Base-by-base conservation (phyloP, 495 filamentous ascomycete genomes). In the Sphaerosporella brunnea region DNA sequence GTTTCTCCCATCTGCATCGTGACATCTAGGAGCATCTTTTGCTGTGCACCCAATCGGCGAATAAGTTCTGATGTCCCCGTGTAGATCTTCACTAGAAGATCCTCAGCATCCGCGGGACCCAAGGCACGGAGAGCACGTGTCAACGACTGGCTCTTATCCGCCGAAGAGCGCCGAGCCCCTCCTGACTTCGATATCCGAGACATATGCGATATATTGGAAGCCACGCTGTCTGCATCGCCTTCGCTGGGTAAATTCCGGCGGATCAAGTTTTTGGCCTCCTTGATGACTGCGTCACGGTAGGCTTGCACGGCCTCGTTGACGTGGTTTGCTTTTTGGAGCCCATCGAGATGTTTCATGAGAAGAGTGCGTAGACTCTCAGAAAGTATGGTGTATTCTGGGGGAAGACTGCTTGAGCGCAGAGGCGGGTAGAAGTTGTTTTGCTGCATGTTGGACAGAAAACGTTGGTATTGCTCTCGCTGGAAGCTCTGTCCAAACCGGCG, bases 1-100 rank as follows among this genome's bases (percentile, higher is more conserved):
- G 57, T 61, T 37, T 60, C 58, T 3, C 58, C 58, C 56, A 60
- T 60, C 25, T 48, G 46, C 56, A 86, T 94, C 1, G 86, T 93
- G 26, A 94, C 82, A 61, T 99, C 90, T 15, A 99, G 69, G n/a
- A 99, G 65, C 16, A 96, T 77, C 62, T 99, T 99, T 18, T 87
- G 82, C 56, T 99, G 90, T 2, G 85, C 83, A 30, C 81, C 78
- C 9, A 96, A 64, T 57, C 90, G 73, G 45, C 90, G 72, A 45
- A 96, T 62, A 0, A 82, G 80, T 60, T 99, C 90, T 18, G 88
- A 80, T 20, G 94, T 79, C 3, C 80, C 75, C 3, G 82, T 78
- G 59, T 95, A 99, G 15, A 92, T 79, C 32, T 73, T 79, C 16
- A 75, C 69, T 7, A 95, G 69, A 53, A 96, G 73, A n/a, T 74